Percentiles rank a stretch among this genome's conserved stretches.
phyloP scores from a whole-genome alignment of 2,329 filamentous ascomycete species.

The Penicillium sp. region DNA sequence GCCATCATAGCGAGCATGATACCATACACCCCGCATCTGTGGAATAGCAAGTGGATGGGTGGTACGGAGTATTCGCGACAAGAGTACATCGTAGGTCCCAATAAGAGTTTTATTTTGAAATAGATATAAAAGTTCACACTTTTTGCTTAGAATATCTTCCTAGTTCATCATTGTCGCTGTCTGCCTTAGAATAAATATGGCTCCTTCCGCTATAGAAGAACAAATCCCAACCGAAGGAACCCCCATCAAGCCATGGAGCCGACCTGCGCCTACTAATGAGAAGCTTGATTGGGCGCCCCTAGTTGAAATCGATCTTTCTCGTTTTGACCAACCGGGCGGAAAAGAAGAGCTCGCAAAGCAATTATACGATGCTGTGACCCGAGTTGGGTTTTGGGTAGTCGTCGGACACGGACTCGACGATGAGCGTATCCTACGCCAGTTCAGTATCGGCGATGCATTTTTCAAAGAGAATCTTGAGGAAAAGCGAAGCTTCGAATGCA shows the following conservation, averaged over 20 bases:
- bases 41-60: not conserved
- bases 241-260: slow-evolving; percentile 27
- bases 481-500: slow-evolving; percentile 28
- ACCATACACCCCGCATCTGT: slow-evolving; percentile 17
- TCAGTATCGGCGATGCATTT: slow-evolving; percentile 30
- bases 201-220: slow-evolving; percentile 22
- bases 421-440: slow-evolving; percentile 27
- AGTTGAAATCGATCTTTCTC: slow-evolving; percentile 55
- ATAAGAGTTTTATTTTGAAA: not conserved
- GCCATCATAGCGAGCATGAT: slow-evolving; percentile 17
- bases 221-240: slow-evolving; percentile 4
- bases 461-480: slow-evolving; percentile 26
- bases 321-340: slow-evolving; percentile 54
- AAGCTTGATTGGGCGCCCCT: slow-evolving; percentile 52
- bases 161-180: not conserved
- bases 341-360: slow-evolving; percentile 55
- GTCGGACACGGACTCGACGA: slow-evolving; percentile 23
- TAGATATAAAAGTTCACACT: not conserved
- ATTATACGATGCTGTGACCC: slow-evolving; percentile 52
- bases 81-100: not conserved
- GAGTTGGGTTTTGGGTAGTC: slow-evolving; percentile 33
- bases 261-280: slow-evolving; percentile 24
- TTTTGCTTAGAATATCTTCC: not conserved
- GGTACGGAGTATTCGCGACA: not conserved
- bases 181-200: slow-evolving; percentile 10